Evolutionary conservation across 805 yeast genomes (phyloP).

Genomic region (Teunomyces lycoperdinae): DNA sequence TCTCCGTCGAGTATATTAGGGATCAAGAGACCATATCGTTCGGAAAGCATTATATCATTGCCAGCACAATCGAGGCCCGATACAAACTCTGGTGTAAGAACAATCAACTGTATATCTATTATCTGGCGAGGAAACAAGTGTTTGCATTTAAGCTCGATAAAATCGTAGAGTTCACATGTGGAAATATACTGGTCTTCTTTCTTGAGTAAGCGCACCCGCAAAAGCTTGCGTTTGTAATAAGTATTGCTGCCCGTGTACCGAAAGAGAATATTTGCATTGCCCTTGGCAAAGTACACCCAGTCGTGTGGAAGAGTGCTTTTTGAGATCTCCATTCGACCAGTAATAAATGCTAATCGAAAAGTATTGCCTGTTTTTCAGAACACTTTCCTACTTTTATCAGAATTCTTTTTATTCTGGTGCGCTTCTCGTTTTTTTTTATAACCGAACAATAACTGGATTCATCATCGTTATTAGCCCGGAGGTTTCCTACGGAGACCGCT

Average conservation of each 20-base stretch:
- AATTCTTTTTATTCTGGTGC: neutral
- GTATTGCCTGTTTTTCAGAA: neutral
- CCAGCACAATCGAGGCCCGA: constrained; percentile 24
- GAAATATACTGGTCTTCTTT: constrained; percentile 33
- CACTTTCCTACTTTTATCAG: neutral
- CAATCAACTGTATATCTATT: constrained; percentile 31
- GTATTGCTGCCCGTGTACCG: constrained; percentile 35
- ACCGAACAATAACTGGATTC: neutral
- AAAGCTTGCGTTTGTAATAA: constrained; percentile 32
- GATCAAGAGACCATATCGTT: constrained; percentile 42
- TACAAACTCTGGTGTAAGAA: constrained; percentile 29
- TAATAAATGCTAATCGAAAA: neutral
- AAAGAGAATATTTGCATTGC: constrained; percentile 50
- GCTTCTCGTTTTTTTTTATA: neutral
- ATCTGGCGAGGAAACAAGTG: constrained; percentile 28
- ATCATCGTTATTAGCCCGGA: neutral
- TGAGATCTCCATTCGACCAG: constrained; percentile 30
- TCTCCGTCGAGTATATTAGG: constrained; percentile 40
- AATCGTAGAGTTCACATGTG: constrained; percentile 41
- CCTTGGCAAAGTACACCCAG: constrained; percentile 47
- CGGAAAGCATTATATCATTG: constrained; percentile 31
- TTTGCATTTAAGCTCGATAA: constrained; percentile 33
- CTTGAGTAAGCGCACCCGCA: constrained; percentile 37
- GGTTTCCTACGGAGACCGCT: too few species aligned
- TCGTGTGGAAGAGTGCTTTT: constrained; percentile 28